Percentiles rank a stretch among this genome's conserved stretches.
These are phyloP conservation scores for Kwoniella europaea DNA, from an alignment of 768 basidiomycete species.

Conservation along the genomic window DNA sequence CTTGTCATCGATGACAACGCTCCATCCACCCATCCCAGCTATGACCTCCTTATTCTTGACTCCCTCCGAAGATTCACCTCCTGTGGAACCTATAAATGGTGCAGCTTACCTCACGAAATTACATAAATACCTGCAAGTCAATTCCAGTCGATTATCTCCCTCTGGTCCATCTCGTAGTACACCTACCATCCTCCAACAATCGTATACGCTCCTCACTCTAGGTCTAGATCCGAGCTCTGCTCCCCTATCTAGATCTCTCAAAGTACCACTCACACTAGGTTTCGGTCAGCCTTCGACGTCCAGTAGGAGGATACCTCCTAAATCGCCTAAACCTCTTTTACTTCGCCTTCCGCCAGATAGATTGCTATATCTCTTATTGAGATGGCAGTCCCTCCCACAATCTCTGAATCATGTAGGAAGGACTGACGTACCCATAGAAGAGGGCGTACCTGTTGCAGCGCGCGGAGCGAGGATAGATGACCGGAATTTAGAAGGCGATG, in stretches of 20 bases:
- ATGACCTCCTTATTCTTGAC: constrained; percentile 34
- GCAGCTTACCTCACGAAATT: constrained; percentile 46
- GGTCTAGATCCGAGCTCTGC: constrained; percentile 54
- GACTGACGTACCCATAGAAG: constrained; percentile 54
- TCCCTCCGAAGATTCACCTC: constrained; percentile 16
- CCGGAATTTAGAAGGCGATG: constrained; percentile 50
- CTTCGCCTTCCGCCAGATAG: constrained; percentile 55
- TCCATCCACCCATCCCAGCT: constrained; percentile 1
- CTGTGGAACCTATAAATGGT: constrained; percentile 39
- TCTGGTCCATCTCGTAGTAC: constrained; percentile 16
- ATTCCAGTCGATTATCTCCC: constrained; percentile 48
- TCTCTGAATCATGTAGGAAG: constrained; percentile 49
- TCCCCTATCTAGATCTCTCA: constrained; percentile 46
- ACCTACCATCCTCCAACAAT: constrained; percentile 45
- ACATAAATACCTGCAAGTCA: constrained; percentile 51
- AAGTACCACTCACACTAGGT: constrained; percentile 51
- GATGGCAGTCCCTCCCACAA: constrained; percentile 49
- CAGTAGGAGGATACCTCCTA: neutral
- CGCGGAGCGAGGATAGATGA: constrained; percentile 41
- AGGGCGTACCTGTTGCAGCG: constrained; percentile 43
- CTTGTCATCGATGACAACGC: neutral
- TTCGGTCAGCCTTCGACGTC: constrained; percentile 41
- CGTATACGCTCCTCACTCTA: constrained; percentile 55
- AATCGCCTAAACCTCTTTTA: constrained; percentile 44
- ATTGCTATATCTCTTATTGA: constrained; percentile 52